Evolutionary conservation across 2,329 filamentous ascomycete genomes (phyloP).

Genomic region (Cladosporium sp.): DNA sequence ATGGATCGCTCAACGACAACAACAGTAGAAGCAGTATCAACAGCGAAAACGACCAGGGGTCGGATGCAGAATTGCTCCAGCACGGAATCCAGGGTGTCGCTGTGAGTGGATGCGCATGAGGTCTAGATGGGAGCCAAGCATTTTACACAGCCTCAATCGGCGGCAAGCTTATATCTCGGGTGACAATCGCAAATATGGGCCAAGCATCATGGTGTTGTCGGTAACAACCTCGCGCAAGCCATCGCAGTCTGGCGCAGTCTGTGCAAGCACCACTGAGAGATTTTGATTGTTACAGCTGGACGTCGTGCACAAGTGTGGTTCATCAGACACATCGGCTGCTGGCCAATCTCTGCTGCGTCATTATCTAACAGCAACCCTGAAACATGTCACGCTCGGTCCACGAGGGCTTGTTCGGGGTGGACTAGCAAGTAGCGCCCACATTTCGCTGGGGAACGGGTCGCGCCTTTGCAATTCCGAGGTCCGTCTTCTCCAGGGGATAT

Average conservation of each 20-base stretch:
- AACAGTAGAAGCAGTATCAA: too few species aligned
- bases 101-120: background rate
- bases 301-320: background rate
- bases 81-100: background rate
- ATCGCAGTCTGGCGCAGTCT: background rate
- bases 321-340: background rate
- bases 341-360: background rate
- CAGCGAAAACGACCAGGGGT: background rate
- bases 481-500: background rate
- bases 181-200: background rate
- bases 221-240: background rate
- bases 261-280: background rate
- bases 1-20: too few species aligned
- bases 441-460: background rate
- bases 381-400: background rate
- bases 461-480: background rate
- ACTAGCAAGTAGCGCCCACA: background rate
- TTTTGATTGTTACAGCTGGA: background rate
- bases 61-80: background rate
- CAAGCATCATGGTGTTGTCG: background rate
- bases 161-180: conserved; percentile 2
- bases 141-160: conserved; percentile 5
- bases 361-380: background rate
- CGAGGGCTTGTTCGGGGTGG: background rate
- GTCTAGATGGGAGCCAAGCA: background rate